Evolutionary conservation across 345 rosid genomes (phyloP), one percentile per base, ranked within the genome.

Genomic region (Chamaenerion angustifolium): DNA sequence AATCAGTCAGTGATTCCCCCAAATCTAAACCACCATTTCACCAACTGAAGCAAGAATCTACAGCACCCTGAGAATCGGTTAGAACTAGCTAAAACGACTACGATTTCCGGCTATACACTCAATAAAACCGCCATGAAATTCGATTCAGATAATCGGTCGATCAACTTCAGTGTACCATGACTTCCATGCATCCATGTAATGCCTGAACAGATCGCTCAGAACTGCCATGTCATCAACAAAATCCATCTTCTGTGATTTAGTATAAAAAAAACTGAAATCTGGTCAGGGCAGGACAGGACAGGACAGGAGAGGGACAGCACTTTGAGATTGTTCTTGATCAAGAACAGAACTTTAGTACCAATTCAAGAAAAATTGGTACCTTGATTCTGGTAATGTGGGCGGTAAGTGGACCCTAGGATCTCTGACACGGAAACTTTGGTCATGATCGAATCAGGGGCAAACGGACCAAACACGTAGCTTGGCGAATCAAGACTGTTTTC

Each of bases 181-280:
- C 59, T 66, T 73, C 88, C 83, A 79, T 40, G 94, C 75, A 44
- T 77, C 84, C 69, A 42, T 49, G 72, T 76, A 84, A 59, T 84
- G 94, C 21, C 64, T 71, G 35, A 83, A 71, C 50, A 88, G 88
- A n/a, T 78, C 84, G 37, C 61, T 54, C 11, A 88, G 54, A 57
- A 60, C 96, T 88, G 85, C 71, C 69, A 68, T 53, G 57, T 25
- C 53, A 67, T 61, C 41, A 27, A 62, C 25, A 66, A 51, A 58
- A 57, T n/a, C 40, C 51, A 31, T 40, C 18, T 4, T 21, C 25
- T 21, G 25, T 21, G 25, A 21, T 21, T 21, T 21, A 21, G 25
- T 21, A 21, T 2, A 21, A 4, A 21, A 21, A 21, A 21, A 21
- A 21, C 2, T 21, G 25, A 21, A 21, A 21, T 21, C 25, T 21